Evolutionary conservation across 2,329 filamentous ascomycete species (phyloP), one percentile per base, ranked within the genome.

Genomic region (Ophiostoma angusticollis): DNA sequence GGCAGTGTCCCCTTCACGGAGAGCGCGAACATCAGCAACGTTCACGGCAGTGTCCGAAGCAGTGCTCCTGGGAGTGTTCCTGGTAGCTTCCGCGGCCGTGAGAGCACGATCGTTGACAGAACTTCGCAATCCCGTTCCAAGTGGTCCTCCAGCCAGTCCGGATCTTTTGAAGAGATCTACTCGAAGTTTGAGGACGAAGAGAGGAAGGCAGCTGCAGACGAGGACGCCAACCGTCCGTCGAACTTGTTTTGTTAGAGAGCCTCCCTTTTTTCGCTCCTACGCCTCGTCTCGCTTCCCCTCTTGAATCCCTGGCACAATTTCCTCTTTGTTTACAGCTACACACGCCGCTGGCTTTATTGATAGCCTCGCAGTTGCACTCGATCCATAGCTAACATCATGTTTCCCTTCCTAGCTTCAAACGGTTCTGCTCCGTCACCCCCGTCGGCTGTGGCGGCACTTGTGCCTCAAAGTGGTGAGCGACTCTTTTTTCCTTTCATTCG

Each of bases 101-200:
- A 14, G 53, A 74, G 68, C 53, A 69, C 74, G 70, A 58, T 73
- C 16, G n/a, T n/a, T n/a, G n/a, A n/a, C n/a, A 11, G 12, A 28
- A 9, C 25, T 9, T 12, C 28, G 28, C 28, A 5, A 14, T 8
- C 17, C 28, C 8, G 17, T 30, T 9, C n/a, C 11, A 65, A 48
- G 42, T 56, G 72, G 18, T 58, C 55, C 7, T 57, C 62, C 5
- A 54, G 61, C 45, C 59, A 59, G 37, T 61, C 62, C 24, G 58
- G 69, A 45, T 59, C 59, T 9, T 67, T 64, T 47, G 63, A 65
- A 18, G 67, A 70, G 52, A 59, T 72, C 32, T 64, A 63, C 44
- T 50, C 49, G 42, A 51, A 58, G 46, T 43, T 44, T 1, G 41
- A 35, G 7, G 34, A 27, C 1, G 14, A 23, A 14, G 32, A 39